Evolutionary conservation across 345 rosid genomes (phyloP).

Genomic region (Linum lewisii): DNA sequence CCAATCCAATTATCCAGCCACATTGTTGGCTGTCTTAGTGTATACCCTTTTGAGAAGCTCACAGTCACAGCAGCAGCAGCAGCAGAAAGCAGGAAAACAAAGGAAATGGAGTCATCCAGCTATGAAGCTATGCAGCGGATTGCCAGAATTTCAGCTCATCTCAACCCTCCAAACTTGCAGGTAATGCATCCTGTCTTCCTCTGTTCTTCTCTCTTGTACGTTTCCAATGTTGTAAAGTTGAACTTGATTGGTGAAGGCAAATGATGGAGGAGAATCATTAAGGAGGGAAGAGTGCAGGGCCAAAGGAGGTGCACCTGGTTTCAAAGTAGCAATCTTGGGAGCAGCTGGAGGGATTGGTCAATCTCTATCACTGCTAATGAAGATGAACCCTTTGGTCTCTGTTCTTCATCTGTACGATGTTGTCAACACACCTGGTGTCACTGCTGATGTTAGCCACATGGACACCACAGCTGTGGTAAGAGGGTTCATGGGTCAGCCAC

Average conservation of each 20-base stretch:
- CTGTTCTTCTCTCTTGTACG: neutral
- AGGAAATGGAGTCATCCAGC: neutral
- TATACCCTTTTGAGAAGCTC: too few species aligned
- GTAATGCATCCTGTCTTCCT: neutral
- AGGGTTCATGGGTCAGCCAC: constrained; percentile 6
- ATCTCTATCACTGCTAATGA: neutral
- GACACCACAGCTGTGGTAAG: constrained; percentile 9
- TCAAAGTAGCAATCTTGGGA: constrained; percentile 4
- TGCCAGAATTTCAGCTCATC: neutral
- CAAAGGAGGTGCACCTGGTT: constrained; percentile 2
- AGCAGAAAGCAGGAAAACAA: too few species aligned
- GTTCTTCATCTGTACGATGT: constrained; percentile 10
- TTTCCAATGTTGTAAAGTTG: too few species aligned
- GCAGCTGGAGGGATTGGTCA: constrained; percentile 6
- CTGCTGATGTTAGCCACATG: constrained; percentile 10
- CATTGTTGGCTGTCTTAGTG: too few species aligned
- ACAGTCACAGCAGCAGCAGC: too few species aligned
- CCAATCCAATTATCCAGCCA: too few species aligned
- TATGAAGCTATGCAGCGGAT: neutral
- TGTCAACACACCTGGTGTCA: constrained; percentile 9
- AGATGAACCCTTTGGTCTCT: constrained; percentile 8
- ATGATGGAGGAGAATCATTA: too few species aligned
- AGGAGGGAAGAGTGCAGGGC: constrained; percentile 4
- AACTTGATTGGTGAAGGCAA: too few species aligned
- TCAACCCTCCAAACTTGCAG: neutral